Base-by-base conservation (phyloP, 106 monocot species). In the Platanthera zijinensis region DNA sequence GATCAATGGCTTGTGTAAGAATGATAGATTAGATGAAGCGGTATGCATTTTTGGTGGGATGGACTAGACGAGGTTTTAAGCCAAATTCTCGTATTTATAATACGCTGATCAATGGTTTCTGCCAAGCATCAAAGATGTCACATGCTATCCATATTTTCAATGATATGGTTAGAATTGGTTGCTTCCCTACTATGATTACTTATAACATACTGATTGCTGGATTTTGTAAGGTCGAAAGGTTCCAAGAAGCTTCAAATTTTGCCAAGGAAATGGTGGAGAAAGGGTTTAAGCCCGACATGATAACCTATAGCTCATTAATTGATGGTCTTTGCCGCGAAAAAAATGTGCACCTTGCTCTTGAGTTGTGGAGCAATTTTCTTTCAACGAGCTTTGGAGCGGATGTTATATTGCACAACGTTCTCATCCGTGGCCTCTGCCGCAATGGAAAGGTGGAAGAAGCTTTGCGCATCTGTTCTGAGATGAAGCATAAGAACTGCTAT, bases 141-240 rank as follows among this genome's bases (percentile, higher is more conserved):
- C 52, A 56, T 12, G 74, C 46, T 14, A 57, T 76, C 45, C 61
- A 46, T 19, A 52, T 80, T 75, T 80, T 80, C 74, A 47, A 69
- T 28, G 80, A 75, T 21, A 80, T 80, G 80, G 53, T 81, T 1
- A 47, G 21, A 17, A 75, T 75, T 79, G 76, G 78, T n/a, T 84
- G 89, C 53, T 25, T 69, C 73, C 91, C 89, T 46, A 89, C 80
- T 69, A 77, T 90, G 76, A 87, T 89, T 48, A 99, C 94, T 32
- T 94, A 99, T 48, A 94, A 99, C 66, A 87, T 86, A 57, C 83
- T 99, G 18, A 93, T 97, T 80, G 74, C 79, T 83, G 92, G 90
- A 48, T 80, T 99, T 30, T 88, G 84, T 69, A 94, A 88, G 78
- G 89, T 74, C 15, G 84, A 88, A 74, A 92, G 80, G 75, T 92